Evolutionary conservation across 352 stramenopile genomes (phyloP), one percentile per base, ranked within the genome.

Genomic region (Blastocystis sp.): DNA sequence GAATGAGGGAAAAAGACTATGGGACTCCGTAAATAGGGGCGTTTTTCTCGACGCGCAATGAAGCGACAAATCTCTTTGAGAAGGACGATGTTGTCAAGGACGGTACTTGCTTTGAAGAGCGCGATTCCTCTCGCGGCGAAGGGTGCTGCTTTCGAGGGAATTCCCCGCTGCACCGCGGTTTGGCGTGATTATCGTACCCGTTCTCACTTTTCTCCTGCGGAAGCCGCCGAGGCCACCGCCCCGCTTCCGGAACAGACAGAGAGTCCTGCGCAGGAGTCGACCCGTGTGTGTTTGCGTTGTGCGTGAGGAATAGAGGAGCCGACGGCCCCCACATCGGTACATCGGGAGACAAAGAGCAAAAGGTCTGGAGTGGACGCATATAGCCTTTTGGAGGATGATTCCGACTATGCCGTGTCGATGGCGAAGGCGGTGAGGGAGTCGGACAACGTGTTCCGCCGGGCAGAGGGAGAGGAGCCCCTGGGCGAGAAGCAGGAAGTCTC

Each of bases 31-130:
- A 62, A 23, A 28, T 81, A 34, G 17, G 21, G 11, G 2, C 4
- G 62, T 81, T 67, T 81, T 81, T 43, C 40, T 62, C 28, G 10
- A 62, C 53, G 9, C 61, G 19, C 43, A 74, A 74, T 48, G 48
- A 56, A 7, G 28, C 28, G 28, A 34, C 48, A 7, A 56, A 48
- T 43, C 64, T 74, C 64, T 52, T 23, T 74, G 43, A 74, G 10
- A 21, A 74, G 34, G 11, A 21, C n/a, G 66, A 77, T 77, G 66
- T 34, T 61, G 3, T 59, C 66, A 28, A n/a, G n/a, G n/a, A 21
- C 66, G 53, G 41, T 77, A 23, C 43, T 10, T 77, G 66, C 23
- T 28, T 21, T 77, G 45, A 56, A 34, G 14, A 40, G 66, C 4
- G 7, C 66, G 34, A 7, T 60, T 28, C 41, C 66, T 77, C 14